These are phyloP conservation scores for Mortierella sp. DNA, from an alignment of 371 early-diverging fungal species.

Conservation along the genomic window DNA sequence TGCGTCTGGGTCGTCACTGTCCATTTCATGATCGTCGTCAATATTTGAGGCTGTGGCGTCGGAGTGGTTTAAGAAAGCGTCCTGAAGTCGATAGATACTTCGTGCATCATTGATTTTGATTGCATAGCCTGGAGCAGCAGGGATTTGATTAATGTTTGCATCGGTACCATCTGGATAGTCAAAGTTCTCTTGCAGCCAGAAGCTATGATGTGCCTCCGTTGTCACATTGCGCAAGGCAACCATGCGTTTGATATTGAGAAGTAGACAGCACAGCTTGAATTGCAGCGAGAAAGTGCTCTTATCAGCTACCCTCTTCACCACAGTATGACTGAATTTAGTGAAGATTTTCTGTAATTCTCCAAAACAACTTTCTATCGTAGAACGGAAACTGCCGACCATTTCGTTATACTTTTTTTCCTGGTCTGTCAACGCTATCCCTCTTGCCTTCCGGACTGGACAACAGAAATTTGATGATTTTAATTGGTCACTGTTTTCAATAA, in stretches of 20 bases:
- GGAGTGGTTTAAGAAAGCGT: neutral
- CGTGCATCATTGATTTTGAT: neutral
- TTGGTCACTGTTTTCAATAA: neutral
- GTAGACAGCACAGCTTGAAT: constrained; percentile 16
- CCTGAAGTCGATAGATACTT: neutral
- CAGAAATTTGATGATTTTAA: constrained; percentile 2
- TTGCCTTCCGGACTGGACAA: neutral
- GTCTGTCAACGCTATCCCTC: neutral
- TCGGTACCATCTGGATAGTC: neutral
- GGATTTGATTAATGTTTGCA: neutral
- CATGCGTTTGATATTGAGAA: constrained; percentile 22
- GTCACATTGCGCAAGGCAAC: constrained; percentile 8
- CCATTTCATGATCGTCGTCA: neutral
- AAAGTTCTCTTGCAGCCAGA: constrained; percentile 19
- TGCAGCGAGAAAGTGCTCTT: constrained; percentile 15
- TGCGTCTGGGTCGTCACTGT: neutral
- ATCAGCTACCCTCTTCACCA: neutral
- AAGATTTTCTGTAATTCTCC: neutral
- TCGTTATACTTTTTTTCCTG: constrained; percentile 4
- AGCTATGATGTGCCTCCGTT: constrained; percentile 8
- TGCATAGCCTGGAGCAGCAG: neutral
- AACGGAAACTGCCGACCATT: constrained; percentile 1
- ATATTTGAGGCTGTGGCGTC: neutral
- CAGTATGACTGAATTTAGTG: neutral
- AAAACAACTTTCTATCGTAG: neutral